Base-by-base conservation (phyloP, 2,329 filamentous ascomycete species). In the Chrysosphaeria jannelii region DNA sequence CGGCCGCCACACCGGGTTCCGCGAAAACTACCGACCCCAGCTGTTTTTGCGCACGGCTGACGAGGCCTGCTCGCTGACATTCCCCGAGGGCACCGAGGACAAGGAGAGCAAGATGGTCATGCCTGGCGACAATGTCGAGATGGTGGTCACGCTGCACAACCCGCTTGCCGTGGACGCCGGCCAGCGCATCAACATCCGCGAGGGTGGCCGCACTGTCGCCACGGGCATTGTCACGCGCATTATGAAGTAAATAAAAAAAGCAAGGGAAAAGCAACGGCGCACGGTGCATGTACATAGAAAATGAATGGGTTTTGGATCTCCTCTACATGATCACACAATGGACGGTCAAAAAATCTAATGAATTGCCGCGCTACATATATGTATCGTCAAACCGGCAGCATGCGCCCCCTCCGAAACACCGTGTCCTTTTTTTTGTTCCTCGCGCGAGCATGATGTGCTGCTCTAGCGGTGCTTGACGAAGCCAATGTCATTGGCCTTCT, bases 71-170 rank as follows among this genome's bases (percentile, higher is more conserved):
- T 56, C 68, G 27, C 61, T 97, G 37, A 64, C 56, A 43, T 91
- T 81, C 68, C 76, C 79, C 25, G 79, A 85, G 38, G 72, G 70
- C 31, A 69, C 58, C 31, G 66, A 69, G 45, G 68, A 81, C 36
- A 47, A 57, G 29, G 43, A 55, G 32, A 51, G 50, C 46, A 79
- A 75, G 57, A 71, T 78, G 54, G 68, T 91, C 47, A 88, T 90
- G 78, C 85, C 85, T 24, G 85, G 85, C 46, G 85, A 97, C 61
- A 97, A 97, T 50, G 65, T 90, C 35, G 85, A 97, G 58, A 91
- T 97, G 79, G 53, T 85, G 33, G 71, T 78, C 44, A 63, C 69
- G 38, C 66, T 90, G 41, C 63, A 76, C 48, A 55, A 71, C 48
- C 75, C 81, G 31, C 62, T 88, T 39, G 81, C 81, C 29, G 50